phyloP scores from a whole-genome alignment of 2,329 filamentous ascomycete species.

The Parastagonospora avenae region DNA sequence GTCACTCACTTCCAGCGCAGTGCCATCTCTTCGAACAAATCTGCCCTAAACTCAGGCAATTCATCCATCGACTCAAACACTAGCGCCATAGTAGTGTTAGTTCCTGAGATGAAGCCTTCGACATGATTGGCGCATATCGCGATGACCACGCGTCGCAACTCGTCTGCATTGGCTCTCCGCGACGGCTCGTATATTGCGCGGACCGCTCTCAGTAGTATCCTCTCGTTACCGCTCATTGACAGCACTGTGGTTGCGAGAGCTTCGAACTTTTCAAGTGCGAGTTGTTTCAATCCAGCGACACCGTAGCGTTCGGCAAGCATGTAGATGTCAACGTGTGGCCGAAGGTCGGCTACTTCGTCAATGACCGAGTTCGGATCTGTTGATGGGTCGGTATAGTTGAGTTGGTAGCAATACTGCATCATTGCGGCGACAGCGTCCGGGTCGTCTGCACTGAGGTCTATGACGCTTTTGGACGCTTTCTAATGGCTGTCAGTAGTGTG shows the following conservation, averaged over 20 bases:
- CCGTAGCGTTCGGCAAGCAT: conserved; percentile 37
- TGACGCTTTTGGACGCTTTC: conserved; percentile 30
- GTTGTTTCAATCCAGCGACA: conserved; percentile 28
- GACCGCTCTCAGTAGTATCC: conserved; percentile 29
- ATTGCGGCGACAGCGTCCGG: conserved; percentile 39
- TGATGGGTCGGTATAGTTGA: conserved; percentile 35
- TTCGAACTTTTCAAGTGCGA: conserved; percentile 36
- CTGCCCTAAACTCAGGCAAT: conserved; percentile 35
- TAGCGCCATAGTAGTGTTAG: conserved; percentile 29
- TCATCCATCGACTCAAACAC: conserved; percentile 37
- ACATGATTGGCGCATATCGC: conserved; percentile 38
- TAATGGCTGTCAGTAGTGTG: conserved; percentile 12
- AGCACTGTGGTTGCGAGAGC: conserved; percentile 25
- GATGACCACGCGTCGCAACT: conserved; percentile 24
- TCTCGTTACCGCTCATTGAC: conserved; percentile 28
- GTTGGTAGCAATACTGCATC: conserved; percentile 41
- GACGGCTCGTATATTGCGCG: conserved; percentile 32
- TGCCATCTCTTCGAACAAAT: conserved; percentile 37
- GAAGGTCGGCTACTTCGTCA: conserved; percentile 27
- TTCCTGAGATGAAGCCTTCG: conserved; percentile 33
- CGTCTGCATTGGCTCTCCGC: conserved; percentile 26
- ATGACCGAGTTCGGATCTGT: conserved; percentile 19
- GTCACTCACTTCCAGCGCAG: conserved; percentile 26
- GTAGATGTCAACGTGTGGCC: conserved; percentile 35
- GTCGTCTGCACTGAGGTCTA: conserved; percentile 39